A percentile compares a stretch with the other conserved stretches of the same genome.
These are phyloP conservation scores for Phytopythium helicoides DNA, from an alignment of 352 stramenopile species.

Conservation along the genomic window DNA sequence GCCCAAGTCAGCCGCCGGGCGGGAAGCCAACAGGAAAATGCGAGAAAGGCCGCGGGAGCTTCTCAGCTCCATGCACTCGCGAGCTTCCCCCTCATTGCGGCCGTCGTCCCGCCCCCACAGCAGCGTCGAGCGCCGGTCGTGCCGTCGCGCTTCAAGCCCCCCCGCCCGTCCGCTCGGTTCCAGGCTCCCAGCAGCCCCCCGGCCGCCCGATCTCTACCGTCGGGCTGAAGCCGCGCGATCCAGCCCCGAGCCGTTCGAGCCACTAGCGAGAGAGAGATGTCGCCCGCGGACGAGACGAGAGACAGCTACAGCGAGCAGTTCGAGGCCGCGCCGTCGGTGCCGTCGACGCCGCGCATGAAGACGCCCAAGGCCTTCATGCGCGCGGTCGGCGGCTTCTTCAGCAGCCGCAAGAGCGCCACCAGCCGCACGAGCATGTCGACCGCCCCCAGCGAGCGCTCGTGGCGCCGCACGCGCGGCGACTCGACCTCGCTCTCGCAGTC, in stretches of 20 bases:
- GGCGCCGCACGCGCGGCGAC: conserved; percentile 28
- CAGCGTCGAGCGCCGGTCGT: not conserved
- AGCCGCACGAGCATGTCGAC: conserved; percentile 13
- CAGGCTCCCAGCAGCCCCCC: too few relatives aligned
- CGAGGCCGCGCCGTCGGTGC: conserved; percentile 10
- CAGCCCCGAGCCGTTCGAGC: not conserved
- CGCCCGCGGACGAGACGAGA: not conserved
- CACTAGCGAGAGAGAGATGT: not conserved
- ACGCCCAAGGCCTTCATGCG: conserved; percentile 36
- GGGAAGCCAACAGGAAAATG: not conserved
- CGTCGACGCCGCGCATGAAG: conserved; percentile 17
- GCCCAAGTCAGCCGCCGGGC: too few relatives aligned
- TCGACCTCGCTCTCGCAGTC: conserved; percentile 22
- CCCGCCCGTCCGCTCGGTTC: too few relatives aligned
- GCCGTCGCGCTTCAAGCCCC: conserved; percentile 3
- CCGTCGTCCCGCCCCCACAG: not conserved
- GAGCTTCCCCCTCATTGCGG: not conserved
- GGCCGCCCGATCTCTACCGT: not conserved
- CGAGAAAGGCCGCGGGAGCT: too few relatives aligned
- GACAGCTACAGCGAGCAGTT: conserved; percentile 2
- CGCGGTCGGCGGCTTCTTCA: conserved; percentile 47
- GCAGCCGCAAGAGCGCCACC: conserved; percentile 28
- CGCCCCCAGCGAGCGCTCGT: conserved; percentile 24
- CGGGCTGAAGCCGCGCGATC: too few relatives aligned
- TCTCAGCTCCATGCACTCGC: conserved; percentile 7